Base-by-base conservation (phyloP, 2,329 filamentous ascomycete genomes). In the Ceratocystis huliohia region DNA sequence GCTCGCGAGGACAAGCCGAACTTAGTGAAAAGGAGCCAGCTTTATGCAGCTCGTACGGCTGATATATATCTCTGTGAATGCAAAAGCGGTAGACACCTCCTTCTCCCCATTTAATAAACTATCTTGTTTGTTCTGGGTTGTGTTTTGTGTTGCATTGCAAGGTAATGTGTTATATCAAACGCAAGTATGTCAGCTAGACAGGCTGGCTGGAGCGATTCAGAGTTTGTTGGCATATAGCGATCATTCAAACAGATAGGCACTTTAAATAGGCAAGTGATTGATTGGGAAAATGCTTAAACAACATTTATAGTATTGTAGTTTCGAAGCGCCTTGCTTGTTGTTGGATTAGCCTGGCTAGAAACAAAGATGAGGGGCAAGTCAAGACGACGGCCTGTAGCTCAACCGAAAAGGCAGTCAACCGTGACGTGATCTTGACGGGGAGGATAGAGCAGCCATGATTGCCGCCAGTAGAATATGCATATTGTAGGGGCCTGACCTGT, bases 61-160 rank as follows among this genome's bases (percentile, higher is more conserved):
- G 13, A 15, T 41, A 10, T 41, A 15, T 41, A 41, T 41, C 8
- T 37, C 10, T 13, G 15, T 4, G 37, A 41, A 15, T 4, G 37
- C 10, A 41, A 41, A 41, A 41, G 10, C 37, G 10, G 37, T 41
- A 41, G 13, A 13, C 3, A 15, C 37, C 10, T 3, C 37, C 13
- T 41, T 41, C 37, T 41, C 37, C 37, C 15, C 28, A 10, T 37
- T 8, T 37, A 4, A 33, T 33, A 30, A 10, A 13, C 22, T 8
- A 5, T 28, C 33, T 56, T 56, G 50, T 56, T 22, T 56, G 56
- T 59, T 59, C 22, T 53, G 2, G 48, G 48, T 5, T 37, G 28
- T 59, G 56, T 59, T 59, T 59, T 59, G 56, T 37, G 28, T 59
- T 37, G 56, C 56, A 59, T 59, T 59, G 56, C 8, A 8, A 33